phyloP scores from a whole-genome alignment of 2,329 filamentous ascomycete genomes.

The Colletotrichum eremochloae region DNA sequence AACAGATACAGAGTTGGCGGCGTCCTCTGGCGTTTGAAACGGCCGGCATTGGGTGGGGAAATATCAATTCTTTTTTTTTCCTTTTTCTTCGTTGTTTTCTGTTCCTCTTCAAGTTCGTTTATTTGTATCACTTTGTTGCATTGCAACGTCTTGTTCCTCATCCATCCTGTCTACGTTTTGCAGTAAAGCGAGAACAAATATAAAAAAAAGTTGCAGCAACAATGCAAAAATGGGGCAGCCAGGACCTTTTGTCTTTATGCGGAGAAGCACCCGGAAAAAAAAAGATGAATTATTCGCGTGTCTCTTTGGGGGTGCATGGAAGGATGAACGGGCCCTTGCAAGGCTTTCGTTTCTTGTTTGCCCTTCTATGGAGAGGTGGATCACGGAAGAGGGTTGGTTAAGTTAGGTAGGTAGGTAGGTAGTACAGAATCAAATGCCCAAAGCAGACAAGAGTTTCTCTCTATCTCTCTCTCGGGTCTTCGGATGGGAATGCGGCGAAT shows the following conservation, averaged over 20 bases:
- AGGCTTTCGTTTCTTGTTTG: too few species aligned
- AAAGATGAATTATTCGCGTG: too few species aligned
- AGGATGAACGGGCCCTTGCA: too few species aligned
- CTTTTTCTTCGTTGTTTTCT: background rate
- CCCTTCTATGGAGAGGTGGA: too few species aligned
- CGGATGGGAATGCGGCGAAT: too few species aligned
- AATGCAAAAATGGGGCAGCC: background rate
- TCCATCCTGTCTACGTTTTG: background rate
- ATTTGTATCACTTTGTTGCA: conserved; percentile 12
- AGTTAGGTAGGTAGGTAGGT: too few species aligned
- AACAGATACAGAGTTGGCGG: conserved; percentile 16
- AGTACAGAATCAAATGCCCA: too few species aligned
- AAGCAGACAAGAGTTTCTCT: too few species aligned
- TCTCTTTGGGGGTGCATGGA: too few species aligned
- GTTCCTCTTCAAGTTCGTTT: conserved; percentile 2
- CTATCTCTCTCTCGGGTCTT: too few species aligned
- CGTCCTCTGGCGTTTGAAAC: conserved; percentile 40
- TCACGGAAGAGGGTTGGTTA: too few species aligned
- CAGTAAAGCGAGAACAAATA: conserved; percentile 16
- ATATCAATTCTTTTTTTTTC: conserved; percentile 10
- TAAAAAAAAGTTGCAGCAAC: conserved; percentile 25
- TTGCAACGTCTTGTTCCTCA: conserved; percentile 5
- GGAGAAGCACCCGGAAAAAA: background rate
- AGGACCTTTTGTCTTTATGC: background rate
- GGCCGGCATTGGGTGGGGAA: conserved; percentile 37